A percentile compares a stretch with the other conserved stretches of the same genome.
These are phyloP conservation scores for Trypanosoma platydactyli DNA, from an alignment of 208 protist species.

Conservation along the genomic window DNA sequence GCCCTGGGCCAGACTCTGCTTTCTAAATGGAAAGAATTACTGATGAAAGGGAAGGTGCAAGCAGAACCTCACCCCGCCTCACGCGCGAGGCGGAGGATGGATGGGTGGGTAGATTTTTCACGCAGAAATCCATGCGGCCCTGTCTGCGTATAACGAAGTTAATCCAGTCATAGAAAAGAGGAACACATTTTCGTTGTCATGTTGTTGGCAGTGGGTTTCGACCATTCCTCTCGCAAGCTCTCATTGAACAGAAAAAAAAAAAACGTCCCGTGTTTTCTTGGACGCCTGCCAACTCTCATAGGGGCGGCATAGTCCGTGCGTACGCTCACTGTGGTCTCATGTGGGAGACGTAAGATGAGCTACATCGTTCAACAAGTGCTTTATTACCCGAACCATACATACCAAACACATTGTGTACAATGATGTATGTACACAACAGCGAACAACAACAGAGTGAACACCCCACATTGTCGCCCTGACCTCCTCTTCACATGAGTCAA, in stretches of 20 bases:
- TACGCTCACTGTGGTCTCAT: conserved; percentile 8
- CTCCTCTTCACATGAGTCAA: conserved; percentile 41
- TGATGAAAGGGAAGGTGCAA: too few relatives aligned
- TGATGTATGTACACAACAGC: conserved; percentile 60
- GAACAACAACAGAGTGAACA: conserved; percentile 41
- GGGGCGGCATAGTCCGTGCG: conserved; percentile 35
- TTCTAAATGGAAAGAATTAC: too few relatives aligned
- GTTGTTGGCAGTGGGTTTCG: too few relatives aligned
- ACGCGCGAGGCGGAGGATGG: too few relatives aligned
- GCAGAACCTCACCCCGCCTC: too few relatives aligned
- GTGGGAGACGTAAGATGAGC: conserved; percentile 26
- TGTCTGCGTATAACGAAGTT: too few relatives aligned
- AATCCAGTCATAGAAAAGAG: too few relatives aligned
- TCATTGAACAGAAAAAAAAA: conserved; percentile 60
- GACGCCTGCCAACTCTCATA: conserved; percentile 39
- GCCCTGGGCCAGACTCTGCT: too few relatives aligned
- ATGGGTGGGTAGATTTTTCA: too few relatives aligned
- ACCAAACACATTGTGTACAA: conserved; percentile 53
- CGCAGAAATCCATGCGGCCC: too few relatives aligned
- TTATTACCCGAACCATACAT: conserved; percentile 69
- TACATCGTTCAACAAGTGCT: conserved; percentile 56
- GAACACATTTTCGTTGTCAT: too few relatives aligned
- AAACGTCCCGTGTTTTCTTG: conserved; percentile 66
- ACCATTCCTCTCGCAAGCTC: too few relatives aligned
- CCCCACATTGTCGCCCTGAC: conserved; percentile 35